phyloP scores from a whole-genome alignment of 2,329 filamentous ascomycete genomes.

The Pestalotiopsis sp. region DNA sequence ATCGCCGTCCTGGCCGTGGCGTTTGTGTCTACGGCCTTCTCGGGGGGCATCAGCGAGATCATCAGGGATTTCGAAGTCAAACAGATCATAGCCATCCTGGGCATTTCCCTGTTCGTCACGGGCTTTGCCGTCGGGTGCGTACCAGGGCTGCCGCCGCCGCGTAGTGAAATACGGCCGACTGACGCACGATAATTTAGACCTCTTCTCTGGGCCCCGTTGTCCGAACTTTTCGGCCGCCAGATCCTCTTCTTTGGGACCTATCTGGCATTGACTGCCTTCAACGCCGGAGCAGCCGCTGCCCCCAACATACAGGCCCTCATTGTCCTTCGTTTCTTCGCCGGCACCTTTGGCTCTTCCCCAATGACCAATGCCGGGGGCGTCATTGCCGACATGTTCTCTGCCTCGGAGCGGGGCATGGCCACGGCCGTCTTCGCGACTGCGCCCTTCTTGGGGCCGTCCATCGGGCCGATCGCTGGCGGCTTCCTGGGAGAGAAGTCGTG shows the following conservation, averaged over 20 bases:
- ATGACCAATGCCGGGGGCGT: constrained; percentile 60
- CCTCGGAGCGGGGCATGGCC: constrained; percentile 54
- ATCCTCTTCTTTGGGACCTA: constrained; percentile 58
- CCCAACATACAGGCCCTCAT: constrained; percentile 57
- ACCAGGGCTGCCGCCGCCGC: neutral
- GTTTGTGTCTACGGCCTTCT: neutral
- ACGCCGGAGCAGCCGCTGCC: constrained; percentile 56
- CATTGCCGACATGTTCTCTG: constrained; percentile 58
- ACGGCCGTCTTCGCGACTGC: constrained; percentile 65
- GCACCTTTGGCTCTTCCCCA: constrained; percentile 58
- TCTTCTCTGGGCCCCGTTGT: constrained; percentile 67
- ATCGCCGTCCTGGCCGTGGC: neutral
- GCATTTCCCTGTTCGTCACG: neutral
- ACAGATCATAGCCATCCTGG: neutral
- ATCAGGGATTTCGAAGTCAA: neutral
- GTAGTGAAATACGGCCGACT: neutral
- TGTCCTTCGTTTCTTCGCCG: constrained; percentile 64
- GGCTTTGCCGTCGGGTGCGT: neutral
- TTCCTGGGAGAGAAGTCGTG: constrained; percentile 67
- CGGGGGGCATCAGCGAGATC: neutral
- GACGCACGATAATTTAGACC: constrained; percentile 34
- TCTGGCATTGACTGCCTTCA: constrained; percentile 58
- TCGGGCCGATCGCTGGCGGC: constrained; percentile 67
- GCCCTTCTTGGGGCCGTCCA: constrained; percentile 62
- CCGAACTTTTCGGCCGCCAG: constrained; percentile 61